Base-by-base conservation (phyloP, 2,329 filamentous ascomycete species). In the Penicillium freii region DNA sequence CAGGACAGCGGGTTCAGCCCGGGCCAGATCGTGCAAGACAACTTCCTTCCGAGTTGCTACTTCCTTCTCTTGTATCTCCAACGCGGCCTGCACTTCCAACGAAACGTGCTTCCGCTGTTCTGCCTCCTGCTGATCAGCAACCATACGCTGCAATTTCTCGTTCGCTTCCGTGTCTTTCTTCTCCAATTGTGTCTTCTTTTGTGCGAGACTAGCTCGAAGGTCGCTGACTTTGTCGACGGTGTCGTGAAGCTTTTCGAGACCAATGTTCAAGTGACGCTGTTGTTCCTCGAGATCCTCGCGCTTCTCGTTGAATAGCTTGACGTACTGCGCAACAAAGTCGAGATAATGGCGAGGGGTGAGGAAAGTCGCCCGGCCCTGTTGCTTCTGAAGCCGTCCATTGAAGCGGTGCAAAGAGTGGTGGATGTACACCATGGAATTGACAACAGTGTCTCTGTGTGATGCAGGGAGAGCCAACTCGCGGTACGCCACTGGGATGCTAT, bases 381-480 rank as follows among this genome's bases (percentile, higher is more conserved):
- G 94, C 73, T 91, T 94, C 62, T 89, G 84, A 25, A 99, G 81
- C 69, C 91, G 92, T 65, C 84, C 81, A 71, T 99, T 99, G 82
- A 97, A 95, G 50, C 85, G 84, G 61, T 93, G 91, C 48, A 99
- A 80, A 2, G 94, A 99, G 77, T 97, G 92, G 72, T 99, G 94
- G 21, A 99, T 93, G 70, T 96, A 95, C 3, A 99, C 95, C 94
- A 99, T 99, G 0, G 92, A 90, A 73, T 99, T 99, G 75, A 99
- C 85, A 46, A 99, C 87, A 3, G 92, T 86, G 73, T 97, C 92
- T 62, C 94, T 87, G 74, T 99, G 93, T 54, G 89, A 90, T 9
- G 93, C 90, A 23, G 94, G 95, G 53, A 97, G 81, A 59, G 78
- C 83, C 53, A 99, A 85, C 44, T 90, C 90, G 53, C 91, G 87